phyloP scores from a whole-genome alignment of 306 rosid genomes.

The Vicia sativa region DNA sequence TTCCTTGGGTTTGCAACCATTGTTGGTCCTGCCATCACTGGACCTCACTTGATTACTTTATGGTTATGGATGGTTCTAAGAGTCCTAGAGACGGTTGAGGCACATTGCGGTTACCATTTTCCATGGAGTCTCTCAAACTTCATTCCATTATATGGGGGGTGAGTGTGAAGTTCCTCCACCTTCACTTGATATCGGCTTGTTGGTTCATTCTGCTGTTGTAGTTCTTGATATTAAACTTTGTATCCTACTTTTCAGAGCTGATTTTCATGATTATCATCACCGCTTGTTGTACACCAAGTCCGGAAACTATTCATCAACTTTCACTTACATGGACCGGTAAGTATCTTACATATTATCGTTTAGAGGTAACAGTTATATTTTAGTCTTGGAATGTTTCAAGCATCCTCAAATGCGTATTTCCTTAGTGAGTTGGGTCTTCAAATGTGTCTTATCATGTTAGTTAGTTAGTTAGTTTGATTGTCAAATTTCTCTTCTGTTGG shows the following conservation, averaged over 20 bases:
- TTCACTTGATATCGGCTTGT: conserved; percentile 11
- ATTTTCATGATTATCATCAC: conserved; percentile 97
- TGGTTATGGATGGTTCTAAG: conserved; percentile 97
- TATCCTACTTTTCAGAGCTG: conserved; percentile 62
- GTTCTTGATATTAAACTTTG: conserved; percentile 38
- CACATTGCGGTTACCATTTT: conserved; percentile 93
- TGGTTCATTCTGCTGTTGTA: conserved; percentile 16
- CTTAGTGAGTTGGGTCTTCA: background rate
- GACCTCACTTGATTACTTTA: conserved; percentile 88
- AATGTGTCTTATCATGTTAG: background rate
- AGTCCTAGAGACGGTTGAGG: conserved; percentile 96
- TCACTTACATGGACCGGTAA: conserved; percentile 91
- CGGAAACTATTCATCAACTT: conserved; percentile 97
- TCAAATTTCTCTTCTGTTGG: background rate
- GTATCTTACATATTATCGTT: conserved; percentile 33
- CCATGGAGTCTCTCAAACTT: conserved; percentile 95
- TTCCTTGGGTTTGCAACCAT: conserved; percentile 97
- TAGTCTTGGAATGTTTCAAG: background rate
- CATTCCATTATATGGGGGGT: conserved; percentile 94
- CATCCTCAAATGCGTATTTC: background rate
- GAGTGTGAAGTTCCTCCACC: conserved; percentile 42
- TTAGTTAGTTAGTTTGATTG: background rate
- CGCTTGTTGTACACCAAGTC: conserved; percentile 93
- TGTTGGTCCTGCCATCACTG: conserved; percentile 93
- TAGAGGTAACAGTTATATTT: background rate